Evolutionary conservation across 2,329 filamentous ascomycete species (phyloP).

Genomic region (Didymella keratinophila): DNA sequence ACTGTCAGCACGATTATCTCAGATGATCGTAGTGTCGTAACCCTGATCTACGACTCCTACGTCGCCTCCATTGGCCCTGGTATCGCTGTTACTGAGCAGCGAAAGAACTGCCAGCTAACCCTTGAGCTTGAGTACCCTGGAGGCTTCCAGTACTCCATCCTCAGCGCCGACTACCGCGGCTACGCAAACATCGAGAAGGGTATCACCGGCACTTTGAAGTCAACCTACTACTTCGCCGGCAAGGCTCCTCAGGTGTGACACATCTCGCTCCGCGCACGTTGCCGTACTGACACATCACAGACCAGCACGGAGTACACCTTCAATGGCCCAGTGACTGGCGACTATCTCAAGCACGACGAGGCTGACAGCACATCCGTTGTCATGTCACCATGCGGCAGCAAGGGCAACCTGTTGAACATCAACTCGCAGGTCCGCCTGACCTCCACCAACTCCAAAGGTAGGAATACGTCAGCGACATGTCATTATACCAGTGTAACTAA

Average conservation of each 20-base stretch:
- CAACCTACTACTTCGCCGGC: slow-evolving; percentile 64
- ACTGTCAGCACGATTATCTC: slow-evolving; percentile 55
- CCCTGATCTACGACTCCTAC: slow-evolving; percentile 62
- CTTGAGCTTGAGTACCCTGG: slow-evolving; percentile 60
- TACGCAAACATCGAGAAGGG: slow-evolving; percentile 58
- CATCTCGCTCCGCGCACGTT: not conserved
- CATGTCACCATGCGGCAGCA: slow-evolving; percentile 62
- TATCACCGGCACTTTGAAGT: slow-evolving; percentile 59
- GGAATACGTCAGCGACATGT: too few species aligned
- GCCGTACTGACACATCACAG: slow-evolving; percentile 33
- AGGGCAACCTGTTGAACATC: slow-evolving; percentile 62
- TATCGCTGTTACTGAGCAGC: slow-evolving; percentile 53
- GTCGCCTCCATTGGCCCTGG: slow-evolving; percentile 59
- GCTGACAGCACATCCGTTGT: slow-evolving; percentile 57
- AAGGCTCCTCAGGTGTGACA: slow-evolving; percentile 50
- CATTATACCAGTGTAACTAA: too few species aligned
- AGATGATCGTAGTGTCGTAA: slow-evolving; percentile 56
- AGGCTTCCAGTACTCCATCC: slow-evolving; percentile 62
- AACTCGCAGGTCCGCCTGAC: slow-evolving; percentile 60
- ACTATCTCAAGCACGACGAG: slow-evolving; percentile 52
- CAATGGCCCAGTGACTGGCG: slow-evolving; percentile 48
- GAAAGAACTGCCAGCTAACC: slow-evolving; percentile 65
- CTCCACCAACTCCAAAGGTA: slow-evolving; percentile 31
- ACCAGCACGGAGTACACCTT: slow-evolving; percentile 51
- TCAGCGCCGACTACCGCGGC: slow-evolving; percentile 62